Conservation (phyloP, 2,329 filamentous ascomycete species). For the Zymoseptoria ardabiliae region DNA sequence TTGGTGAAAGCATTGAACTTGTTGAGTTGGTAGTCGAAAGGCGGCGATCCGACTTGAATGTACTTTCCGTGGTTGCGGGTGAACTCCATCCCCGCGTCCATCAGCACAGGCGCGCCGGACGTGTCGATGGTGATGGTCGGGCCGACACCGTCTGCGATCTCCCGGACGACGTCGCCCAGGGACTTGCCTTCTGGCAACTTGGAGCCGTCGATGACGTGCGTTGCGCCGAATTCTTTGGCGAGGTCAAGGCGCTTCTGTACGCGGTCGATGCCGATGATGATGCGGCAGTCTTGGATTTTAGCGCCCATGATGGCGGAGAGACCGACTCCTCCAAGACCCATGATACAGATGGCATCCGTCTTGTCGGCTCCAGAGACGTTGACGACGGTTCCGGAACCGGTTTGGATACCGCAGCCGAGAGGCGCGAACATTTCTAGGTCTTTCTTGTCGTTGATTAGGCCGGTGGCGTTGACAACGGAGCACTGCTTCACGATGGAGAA, state of each 20-base stretch:
- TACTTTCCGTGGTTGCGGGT: slow-evolving; percentile 42
- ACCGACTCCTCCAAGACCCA: slow-evolving; percentile 43
- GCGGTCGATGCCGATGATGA: slow-evolving; percentile 38
- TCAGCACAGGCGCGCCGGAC: slow-evolving; percentile 39
- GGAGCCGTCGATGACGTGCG: slow-evolving; percentile 32
- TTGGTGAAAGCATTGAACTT: slow-evolving; percentile 39
- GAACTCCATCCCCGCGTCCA: slow-evolving; percentile 38
- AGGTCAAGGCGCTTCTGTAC: slow-evolving; percentile 32
- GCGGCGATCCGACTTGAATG: slow-evolving; percentile 45
- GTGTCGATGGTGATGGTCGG: slow-evolving; percentile 45
- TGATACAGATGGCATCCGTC: slow-evolving; percentile 35
- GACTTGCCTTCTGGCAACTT: slow-evolving; percentile 27
- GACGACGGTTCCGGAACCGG: slow-evolving; percentile 37
- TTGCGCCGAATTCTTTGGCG: slow-evolving; percentile 36
- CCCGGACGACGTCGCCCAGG: slow-evolving; percentile 31
- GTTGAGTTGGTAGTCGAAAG: slow-evolving; percentile 35
- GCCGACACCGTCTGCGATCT: slow-evolving; percentile 33
- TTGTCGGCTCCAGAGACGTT: slow-evolving; percentile 34
- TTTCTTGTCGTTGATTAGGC: slow-evolving; percentile 32
- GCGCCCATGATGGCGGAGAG: slow-evolving; percentile 44
- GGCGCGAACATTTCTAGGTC: slow-evolving; percentile 39
- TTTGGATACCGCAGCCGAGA: slow-evolving; percentile 42
- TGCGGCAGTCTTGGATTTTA: slow-evolving; percentile 35
- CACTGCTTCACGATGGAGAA: slow-evolving; percentile 34
- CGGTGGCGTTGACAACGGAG: slow-evolving; percentile 37